Percentiles rank a stretch among this genome's conserved stretches.
Conservation (phyloP, 2,329 filamentous ascomycete genomes). For the Cadophora luteo-olivacea region DNA sequence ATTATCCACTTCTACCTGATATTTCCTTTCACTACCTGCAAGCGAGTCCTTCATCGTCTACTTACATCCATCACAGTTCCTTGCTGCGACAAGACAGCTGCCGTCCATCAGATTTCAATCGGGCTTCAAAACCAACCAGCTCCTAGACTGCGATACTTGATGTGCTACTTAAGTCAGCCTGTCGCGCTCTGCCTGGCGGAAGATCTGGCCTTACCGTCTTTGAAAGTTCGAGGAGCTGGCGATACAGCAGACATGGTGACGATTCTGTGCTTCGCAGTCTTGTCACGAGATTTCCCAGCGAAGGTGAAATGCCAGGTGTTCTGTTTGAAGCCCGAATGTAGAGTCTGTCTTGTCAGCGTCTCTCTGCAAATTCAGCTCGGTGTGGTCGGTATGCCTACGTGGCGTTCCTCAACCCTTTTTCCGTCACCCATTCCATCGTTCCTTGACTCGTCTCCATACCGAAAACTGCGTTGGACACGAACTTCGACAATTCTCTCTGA, state of each 20-base stretch:
- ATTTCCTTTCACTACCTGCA: neutral
- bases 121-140: neutral
- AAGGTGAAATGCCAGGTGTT: neutral
- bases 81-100: neutral
- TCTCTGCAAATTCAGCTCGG: too few species aligned
- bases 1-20: neutral
- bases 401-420: too few species aligned
- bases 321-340: neutral
- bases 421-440: neutral
- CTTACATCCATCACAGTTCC: neutral
- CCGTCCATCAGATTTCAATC: neutral
- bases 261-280: neutral
- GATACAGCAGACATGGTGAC: neutral
- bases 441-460: neutral
- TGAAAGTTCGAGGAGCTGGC: neutral
- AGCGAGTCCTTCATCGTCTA: neutral
- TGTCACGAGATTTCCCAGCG: neutral
- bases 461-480: neutral
- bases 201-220: neutral
- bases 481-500: neutral
- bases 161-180: neutral
- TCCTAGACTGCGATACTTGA: neutral
- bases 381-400: too few species aligned
- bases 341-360: neutral
- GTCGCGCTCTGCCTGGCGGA: neutral